Percentiles rank a stretch among this genome's conserved stretches.
These are phyloP conservation scores for Daldinia loculata DNA, from an alignment of 495 filamentous ascomycete genomes.

Conservation along the genomic window DNA sequence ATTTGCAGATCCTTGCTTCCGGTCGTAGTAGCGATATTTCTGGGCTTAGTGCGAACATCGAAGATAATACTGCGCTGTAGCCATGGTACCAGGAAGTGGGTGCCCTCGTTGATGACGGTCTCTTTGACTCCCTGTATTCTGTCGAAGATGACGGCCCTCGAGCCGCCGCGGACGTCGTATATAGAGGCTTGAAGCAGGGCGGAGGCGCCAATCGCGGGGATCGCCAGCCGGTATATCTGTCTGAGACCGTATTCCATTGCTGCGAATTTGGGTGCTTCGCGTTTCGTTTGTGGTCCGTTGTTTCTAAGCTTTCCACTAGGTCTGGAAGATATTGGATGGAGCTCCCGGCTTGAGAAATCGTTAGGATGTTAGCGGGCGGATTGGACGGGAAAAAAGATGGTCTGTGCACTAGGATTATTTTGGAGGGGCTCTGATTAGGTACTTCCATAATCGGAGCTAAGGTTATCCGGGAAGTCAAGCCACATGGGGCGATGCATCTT, in stretches of 20 bases:
- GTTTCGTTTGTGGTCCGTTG: slow-evolving; percentile 1
- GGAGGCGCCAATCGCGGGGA: slow-evolving; percentile 73
- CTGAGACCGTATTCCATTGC: slow-evolving; percentile 36
- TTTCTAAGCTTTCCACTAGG: background rate
- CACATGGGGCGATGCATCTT: slow-evolving; percentile 26
- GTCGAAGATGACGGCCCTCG: slow-evolving; percentile 98
- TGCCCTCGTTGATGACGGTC: slow-evolving; percentile 91
- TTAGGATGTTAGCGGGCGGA: slow-evolving; percentile 1
- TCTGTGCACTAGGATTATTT: background rate
- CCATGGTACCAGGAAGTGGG: slow-evolving; percentile 97
- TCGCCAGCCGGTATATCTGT: slow-evolving; percentile 69
- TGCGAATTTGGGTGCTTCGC: background rate
- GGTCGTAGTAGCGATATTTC: slow-evolving; percentile 97
- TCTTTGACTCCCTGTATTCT: slow-evolving; percentile 91
- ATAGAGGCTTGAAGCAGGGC: slow-evolving; percentile 75
- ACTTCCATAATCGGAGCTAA: background rate
- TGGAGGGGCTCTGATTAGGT: background rate
- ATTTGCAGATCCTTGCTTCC: slow-evolving; percentile 99
- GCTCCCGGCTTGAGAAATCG: slow-evolving; percentile 27
- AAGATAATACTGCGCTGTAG: slow-evolving; percentile 94
- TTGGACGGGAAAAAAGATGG: background rate
- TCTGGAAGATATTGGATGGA: slow-evolving; percentile 16
- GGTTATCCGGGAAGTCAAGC: slow-evolving; percentile 14
- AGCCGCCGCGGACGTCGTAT: slow-evolving; percentile 96
- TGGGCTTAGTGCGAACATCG: slow-evolving; percentile 96